Evolutionary conservation across 345 rosid genomes (phyloP).

Genomic region (Hypericum androsaemum): DNA sequence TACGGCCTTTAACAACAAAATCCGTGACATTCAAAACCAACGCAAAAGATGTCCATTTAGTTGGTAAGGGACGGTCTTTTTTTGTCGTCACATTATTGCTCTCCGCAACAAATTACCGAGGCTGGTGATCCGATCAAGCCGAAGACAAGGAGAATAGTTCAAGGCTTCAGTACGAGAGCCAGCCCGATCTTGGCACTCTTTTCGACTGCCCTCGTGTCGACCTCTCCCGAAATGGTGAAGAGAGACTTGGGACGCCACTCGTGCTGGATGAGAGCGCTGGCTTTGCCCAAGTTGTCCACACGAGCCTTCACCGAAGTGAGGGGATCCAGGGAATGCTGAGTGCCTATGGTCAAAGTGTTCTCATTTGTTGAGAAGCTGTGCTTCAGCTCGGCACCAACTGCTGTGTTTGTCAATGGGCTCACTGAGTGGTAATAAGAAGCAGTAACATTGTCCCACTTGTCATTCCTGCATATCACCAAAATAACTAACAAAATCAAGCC

Average conservation of each 20-base stretch:
- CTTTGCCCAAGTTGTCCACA: constrained; percentile 71
- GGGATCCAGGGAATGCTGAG: constrained; percentile 84
- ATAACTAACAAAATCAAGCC: too few relatives aligned
- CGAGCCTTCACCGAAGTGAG: constrained; percentile 85
- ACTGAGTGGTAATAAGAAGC: constrained; percentile 92
- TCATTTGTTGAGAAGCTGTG: constrained; percentile 77
- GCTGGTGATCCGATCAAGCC: constrained; percentile 3
- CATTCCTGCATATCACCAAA: constrained; percentile 42
- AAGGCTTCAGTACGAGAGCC: constrained; percentile 84
- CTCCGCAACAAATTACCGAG: constrained; percentile 16
- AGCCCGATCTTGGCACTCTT: constrained; percentile 87
- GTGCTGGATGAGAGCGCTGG: constrained; percentile 88
- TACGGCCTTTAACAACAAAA: constrained; percentile 27
- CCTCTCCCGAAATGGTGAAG: constrained; percentile 81
- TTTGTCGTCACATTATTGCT: constrained; percentile 21
- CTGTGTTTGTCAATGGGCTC: constrained; percentile 69
- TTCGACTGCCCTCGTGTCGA: constrained; percentile 81
- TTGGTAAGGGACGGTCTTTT: constrained; percentile 1
- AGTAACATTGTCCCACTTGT: constrained; percentile 59
- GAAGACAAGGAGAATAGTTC: constrained; percentile 9
- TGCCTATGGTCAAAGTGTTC: constrained; percentile 70
- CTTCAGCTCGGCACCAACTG: constrained; percentile 90
- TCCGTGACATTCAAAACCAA: constrained; percentile 13
- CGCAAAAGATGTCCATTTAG: constrained; percentile 2
- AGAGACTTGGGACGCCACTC: constrained; percentile 90